Conservation (phyloP, 805 yeast genomes). For the Nakazawaea peltata region DNA sequence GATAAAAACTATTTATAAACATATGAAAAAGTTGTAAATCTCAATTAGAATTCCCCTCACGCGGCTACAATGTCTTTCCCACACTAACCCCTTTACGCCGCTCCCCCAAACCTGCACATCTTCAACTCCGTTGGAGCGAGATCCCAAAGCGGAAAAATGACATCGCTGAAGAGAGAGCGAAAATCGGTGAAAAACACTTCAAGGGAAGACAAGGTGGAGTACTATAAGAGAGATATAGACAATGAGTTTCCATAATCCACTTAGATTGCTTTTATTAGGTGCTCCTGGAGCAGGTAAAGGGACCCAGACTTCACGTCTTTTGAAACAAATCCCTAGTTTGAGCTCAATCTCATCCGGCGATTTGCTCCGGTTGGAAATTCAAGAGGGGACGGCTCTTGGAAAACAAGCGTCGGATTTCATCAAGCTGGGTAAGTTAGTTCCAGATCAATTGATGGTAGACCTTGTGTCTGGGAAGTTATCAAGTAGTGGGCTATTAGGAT, state of each 20-base stretch:
- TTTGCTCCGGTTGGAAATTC: constrained; percentile 61
- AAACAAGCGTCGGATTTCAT: constrained; percentile 47
- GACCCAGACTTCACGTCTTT: constrained; percentile 66
- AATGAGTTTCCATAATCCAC: no score
- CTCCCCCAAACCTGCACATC: no score
- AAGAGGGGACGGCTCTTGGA: constrained; percentile 46
- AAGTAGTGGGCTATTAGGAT: constrained; percentile 32
- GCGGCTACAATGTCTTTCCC: no score
- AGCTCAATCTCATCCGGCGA: constrained; percentile 79
- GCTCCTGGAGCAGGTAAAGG: constrained; percentile 98
- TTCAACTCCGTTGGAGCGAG: no score
- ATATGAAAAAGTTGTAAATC: not conserved
- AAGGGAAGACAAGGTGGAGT: no score
- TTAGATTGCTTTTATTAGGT: constrained; percentile 70
- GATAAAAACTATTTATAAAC: not conserved
- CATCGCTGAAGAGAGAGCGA: no score
- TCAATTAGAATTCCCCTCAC: no score
- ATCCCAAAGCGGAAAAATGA: no score
- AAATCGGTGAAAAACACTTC: no score
- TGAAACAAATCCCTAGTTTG: constrained; percentile 44
- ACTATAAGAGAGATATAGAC: no score
- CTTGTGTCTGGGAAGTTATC: constrained; percentile 46
- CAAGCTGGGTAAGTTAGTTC: constrained; percentile 57
- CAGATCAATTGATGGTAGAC: constrained; percentile 60
- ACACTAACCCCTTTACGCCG: no score